Base-by-base conservation (phyloP, 1,284 basidiomycete genomes). In the Microbotryomycetes sp. region DNA sequence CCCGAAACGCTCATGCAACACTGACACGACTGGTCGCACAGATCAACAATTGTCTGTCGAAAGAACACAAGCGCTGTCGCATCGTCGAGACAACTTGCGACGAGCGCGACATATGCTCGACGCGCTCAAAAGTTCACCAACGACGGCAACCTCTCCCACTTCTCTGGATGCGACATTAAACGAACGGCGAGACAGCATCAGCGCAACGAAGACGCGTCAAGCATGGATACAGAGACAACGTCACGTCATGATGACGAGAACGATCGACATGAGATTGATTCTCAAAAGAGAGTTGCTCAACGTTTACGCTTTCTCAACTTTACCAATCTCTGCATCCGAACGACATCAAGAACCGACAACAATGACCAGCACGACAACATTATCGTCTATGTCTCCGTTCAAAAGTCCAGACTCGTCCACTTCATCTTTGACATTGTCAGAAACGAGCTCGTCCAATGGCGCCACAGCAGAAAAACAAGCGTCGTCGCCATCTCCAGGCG, bases 251-350 rank as follows among this genome's bases (percentile, higher is more conserved):
- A 6, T 46, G 49, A 29, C 42, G 42, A 42, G 45, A 15, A 23
- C 22, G 6, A 36, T 31, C 3, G 49, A 54, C 3, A 15, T 28
- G 1, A 48, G 65, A 6, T n/a, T 29, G 23, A 62, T 65, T 55
- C 42, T 62, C 5, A 49, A 54, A 6, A 22, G 25, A 22, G 66
- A 68, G 36, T 55, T 66, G 29, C 32, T 65, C 30, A 36, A 57
- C n/a, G 58, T 56, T 1, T 64, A 29, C n/a, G 64, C 56, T 4
- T 57, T 68, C 52, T 16, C 36, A 30, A 25, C 55, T 3, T 23
- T 58, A 23, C 60, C 56, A 15, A 32, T 49, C 1, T 50, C 52
- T 2, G 47, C 56, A 22, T 26, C 60, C 14, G 53, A 60, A 23
- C 54, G n/a, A n/a, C n/a, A n/a, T n/a, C n/a, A n/a, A n/a, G n/a